Evolutionary conservation across 257 asterid genomes (phyloP).

Genomic region (Jacaranda mimosifolia): DNA sequence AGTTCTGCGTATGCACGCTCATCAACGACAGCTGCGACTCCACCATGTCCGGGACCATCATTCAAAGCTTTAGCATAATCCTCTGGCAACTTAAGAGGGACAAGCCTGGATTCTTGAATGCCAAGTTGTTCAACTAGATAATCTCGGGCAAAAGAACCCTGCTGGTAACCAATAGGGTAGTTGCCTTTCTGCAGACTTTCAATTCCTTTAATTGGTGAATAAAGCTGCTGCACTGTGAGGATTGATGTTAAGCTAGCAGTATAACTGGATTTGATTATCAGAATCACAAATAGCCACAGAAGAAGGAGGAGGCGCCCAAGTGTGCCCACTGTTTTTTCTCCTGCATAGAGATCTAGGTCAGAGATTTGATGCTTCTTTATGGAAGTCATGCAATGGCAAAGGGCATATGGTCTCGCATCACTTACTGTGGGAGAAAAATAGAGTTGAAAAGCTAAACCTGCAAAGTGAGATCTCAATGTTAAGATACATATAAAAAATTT

Average conservation of each 20-base stretch:
- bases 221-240: slow-evolving; percentile 69
- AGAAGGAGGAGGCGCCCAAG: slow-evolving; percentile 64
- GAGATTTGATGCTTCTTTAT: not conserved
- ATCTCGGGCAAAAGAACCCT: slow-evolving; percentile 63
- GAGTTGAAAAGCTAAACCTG: slow-evolving; percentile 62
- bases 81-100: slow-evolving; percentile 60
- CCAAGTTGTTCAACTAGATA: slow-evolving; percentile 59
- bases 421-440: slow-evolving; percentile 57
- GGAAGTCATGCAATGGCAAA: not conserved
- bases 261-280: slow-evolving; percentile 67
- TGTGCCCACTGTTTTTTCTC: slow-evolving; percentile 58
- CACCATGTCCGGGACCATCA: slow-evolving; percentile 60
- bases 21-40: slow-evolving; percentile 67
- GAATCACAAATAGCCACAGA: slow-evolving; percentile 70
- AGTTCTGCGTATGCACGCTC: slow-evolving; percentile 68
- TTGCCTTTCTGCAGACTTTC: slow-evolving; percentile 47
- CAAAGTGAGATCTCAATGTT: slow-evolving; percentile 20
- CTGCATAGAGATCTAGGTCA: slow-evolving; percentile 43
- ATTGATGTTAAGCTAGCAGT: slow-evolving; percentile 77
- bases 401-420: not conserved
- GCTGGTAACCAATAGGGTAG: slow-evolving; percentile 62
- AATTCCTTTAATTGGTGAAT: slow-evolving; percentile 65
- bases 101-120: slow-evolving; percentile 59
- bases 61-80: slow-evolving; percentile 62
- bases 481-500: not conserved